A percentile compares a stretch with the other conserved stretches of the same genome.
These are phyloP conservation scores for Furcasterigmium sp. DNA, from an alignment of 2,329 filamentous ascomycete genomes.

Conservation along the genomic window DNA sequence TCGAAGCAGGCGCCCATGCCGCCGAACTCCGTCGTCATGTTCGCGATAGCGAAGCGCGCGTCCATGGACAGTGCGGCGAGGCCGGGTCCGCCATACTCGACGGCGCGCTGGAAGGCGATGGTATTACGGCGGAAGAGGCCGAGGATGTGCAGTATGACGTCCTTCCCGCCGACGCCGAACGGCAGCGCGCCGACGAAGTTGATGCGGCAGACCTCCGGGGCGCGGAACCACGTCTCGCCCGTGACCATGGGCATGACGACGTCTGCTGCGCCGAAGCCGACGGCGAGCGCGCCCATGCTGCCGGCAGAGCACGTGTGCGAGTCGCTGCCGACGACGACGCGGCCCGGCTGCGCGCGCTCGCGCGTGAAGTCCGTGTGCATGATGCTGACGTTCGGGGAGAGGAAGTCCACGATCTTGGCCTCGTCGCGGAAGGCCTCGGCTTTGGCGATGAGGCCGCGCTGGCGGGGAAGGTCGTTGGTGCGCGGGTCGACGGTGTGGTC, in stretches of 20 bases:
- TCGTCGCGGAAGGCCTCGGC: background rate
- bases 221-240: conserved; percentile 40
- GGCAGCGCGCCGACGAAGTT: conserved; percentile 28
- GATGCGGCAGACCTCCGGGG: conserved; percentile 36
- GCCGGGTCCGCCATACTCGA: conserved; percentile 38
- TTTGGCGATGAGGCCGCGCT: conserved; percentile 2
- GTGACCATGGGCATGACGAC: conserved; percentile 37
- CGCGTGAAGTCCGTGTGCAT: conserved; percentile 38
- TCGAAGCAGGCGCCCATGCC: conserved; percentile 32
- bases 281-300: conserved; percentile 30
- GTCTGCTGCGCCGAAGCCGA: conserved; percentile 40
- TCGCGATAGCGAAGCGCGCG: conserved; percentile 39
- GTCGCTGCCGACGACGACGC: conserved; percentile 36
- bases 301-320: conserved; percentile 41
- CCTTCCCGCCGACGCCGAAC: conserved; percentile 35
- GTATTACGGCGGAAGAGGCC: conserved; percentile 38
- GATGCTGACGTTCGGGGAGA: background rate
- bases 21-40: conserved; percentile 40
- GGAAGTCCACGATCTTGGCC: conserved; percentile 1
- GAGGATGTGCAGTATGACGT: conserved; percentile 38
- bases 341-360: conserved; percentile 36
- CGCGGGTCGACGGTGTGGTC: conserved; percentile 42
- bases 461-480: conserved; percentile 1
- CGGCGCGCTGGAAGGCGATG: conserved; percentile 34
- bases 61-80: conserved; percentile 30